phyloP scores from a whole-genome alignment of 257 asterid species.

The Lithospermum erythrorhizon region DNA sequence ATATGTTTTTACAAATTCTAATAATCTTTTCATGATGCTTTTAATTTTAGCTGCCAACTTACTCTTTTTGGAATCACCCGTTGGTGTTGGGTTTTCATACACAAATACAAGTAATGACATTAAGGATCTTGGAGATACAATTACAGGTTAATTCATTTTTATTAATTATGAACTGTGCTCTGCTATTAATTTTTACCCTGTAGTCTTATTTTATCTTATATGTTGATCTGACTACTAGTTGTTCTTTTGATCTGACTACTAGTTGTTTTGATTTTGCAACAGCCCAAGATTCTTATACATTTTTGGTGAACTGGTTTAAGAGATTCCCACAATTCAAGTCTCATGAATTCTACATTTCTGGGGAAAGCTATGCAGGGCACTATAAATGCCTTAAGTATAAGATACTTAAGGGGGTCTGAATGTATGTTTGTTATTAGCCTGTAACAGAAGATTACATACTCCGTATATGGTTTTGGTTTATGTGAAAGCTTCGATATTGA shows the following conservation, averaged over 20 bases:
- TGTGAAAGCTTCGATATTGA: too few relatives aligned
- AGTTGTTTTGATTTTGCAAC: conserved; percentile 2
- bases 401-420: too few relatives aligned
- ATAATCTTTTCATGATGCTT: background rate
- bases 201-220: too few relatives aligned
- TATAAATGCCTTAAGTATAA: background rate
- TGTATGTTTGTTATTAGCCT: too few relatives aligned
- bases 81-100: conserved; percentile 93
- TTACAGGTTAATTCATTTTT: conserved; percentile 33
- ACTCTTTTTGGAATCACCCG: conserved; percentile 74
- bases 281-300: conserved; percentile 18
- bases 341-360: conserved; percentile 23
- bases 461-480: too few relatives aligned
- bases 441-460: too few relatives aligned
- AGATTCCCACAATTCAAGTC: conserved; percentile 20
- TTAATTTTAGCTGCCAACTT: conserved; percentile 51
- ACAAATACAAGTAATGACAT: conserved; percentile 67
- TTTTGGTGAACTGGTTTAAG: conserved; percentile 25
- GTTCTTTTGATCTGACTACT: too few relatives aligned
- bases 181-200: background rate
- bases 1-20: too few relatives aligned
- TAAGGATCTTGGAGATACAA: conserved; percentile 45
- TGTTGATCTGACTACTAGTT: background rate
- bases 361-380: conserved; percentile 32
- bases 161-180: too few relatives aligned